These are phyloP conservation scores for Petrea volubilis DNA, from an alignment of 257 asterid genomes.

Conservation along the genomic window DNA sequence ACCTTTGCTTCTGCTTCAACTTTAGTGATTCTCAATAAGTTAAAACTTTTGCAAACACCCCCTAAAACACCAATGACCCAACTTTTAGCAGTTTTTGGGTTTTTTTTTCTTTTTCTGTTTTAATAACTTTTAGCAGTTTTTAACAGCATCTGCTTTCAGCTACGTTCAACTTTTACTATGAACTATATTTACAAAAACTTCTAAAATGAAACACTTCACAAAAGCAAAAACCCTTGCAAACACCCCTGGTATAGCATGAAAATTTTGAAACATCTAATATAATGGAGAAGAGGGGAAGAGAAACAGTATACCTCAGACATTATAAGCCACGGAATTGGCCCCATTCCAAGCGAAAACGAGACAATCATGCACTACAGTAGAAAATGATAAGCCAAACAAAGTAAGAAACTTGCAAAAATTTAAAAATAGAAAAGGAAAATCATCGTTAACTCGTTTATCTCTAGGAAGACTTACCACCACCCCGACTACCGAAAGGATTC, in stretches of 20 bases:
- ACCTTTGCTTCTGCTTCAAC: no score
- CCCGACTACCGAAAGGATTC: slow-evolving; percentile 71
- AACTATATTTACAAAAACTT: no score
- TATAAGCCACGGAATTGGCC: slow-evolving; percentile 70
- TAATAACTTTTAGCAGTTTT: no score
- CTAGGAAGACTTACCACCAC: slow-evolving; percentile 47
- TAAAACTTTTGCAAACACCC: no score
- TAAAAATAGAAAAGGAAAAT: not conserved
- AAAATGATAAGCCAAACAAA: slow-evolving; percentile 10
- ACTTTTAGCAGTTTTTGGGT: no score
- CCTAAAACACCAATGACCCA: no score
- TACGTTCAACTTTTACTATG: no score
- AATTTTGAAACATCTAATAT: not conserved
- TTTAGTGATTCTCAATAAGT: no score
- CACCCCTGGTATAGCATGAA: not conserved
- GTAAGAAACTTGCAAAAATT: slow-evolving; percentile 6
- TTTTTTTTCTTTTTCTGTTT: no score
- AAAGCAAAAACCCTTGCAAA: no score
- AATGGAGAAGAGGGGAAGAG: not conserved
- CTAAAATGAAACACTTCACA: no score
- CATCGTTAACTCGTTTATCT: not conserved
- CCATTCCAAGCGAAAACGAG: slow-evolving; percentile 75
- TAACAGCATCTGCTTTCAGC: no score
- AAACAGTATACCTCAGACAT: slow-evolving; percentile 70
- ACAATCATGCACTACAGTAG: slow-evolving; percentile 44